phyloP scores from a whole-genome alignment of 2,329 filamentous ascomycete species.

The Neophaeococcomyces mojaviensis region DNA sequence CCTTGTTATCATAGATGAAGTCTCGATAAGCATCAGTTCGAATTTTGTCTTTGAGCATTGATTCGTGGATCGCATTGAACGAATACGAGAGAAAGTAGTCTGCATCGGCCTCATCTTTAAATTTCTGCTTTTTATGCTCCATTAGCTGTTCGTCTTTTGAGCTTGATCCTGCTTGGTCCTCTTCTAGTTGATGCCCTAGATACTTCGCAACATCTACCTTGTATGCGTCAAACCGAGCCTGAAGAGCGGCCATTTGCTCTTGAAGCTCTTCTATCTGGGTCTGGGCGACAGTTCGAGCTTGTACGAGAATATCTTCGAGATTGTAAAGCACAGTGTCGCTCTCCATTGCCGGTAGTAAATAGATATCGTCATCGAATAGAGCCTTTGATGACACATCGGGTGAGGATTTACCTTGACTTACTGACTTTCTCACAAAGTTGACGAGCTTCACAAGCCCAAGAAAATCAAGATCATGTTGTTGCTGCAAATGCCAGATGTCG shows the following conservation, averaged over 20 bases:
- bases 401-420: conserved; percentile 37
- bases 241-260: conserved; percentile 53
- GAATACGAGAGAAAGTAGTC: conserved; percentile 61
- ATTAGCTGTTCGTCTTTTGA: conserved; percentile 27
- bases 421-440: conserved; percentile 54
- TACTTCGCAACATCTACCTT: conserved; percentile 59
- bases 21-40: conserved; percentile 89
- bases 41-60: conserved; percentile 85
- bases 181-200: conserved; percentile 57
- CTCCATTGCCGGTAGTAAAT: conserved; percentile 74
- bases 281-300: conserved; percentile 20
- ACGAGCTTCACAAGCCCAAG: conserved; percentile 66
- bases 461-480: conserved; percentile 57
- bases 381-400: conserved; percentile 53
- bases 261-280: conserved; percentile 53
- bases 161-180: conserved; percentile 41
- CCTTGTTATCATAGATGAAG: conserved; percentile 88
- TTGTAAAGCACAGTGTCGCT: conserved; percentile 85
- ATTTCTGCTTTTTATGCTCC: conserved; percentile 43
- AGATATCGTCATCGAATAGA: conserved; percentile 69
- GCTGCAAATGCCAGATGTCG: conserved; percentile 56
- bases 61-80: conserved; percentile 81
- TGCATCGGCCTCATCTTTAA: conserved; percentile 30
- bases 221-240: conserved; percentile 58
- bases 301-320: conserved; percentile 65